Evolutionary conservation across 176 grass and related monocot genomes (phyloP), one percentile per base, ranked within the genome.

Genomic region (Saccharum spontaneum): DNA sequence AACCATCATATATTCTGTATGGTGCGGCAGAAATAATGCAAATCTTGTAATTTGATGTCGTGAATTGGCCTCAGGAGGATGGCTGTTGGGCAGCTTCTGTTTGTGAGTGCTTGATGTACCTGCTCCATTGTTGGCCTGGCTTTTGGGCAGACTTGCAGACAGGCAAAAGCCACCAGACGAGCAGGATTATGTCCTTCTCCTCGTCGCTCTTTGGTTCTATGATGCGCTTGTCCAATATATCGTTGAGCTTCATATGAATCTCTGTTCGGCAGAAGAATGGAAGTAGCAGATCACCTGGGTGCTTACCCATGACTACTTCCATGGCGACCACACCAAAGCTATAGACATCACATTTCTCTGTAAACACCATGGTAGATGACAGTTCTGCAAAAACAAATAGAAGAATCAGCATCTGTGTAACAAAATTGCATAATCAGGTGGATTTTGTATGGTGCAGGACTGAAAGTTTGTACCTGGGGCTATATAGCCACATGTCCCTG

Each of bases 231-330:
- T 85, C 71, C 5, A 85, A 14, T 6, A 26, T 54, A 9, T 89
- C 82, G 8, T 49, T 76, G 39, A 89, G 17, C 12, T 41, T 81
- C n/a, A 10, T 28, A 0, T 0, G 77, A 8, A 70, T 50, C 39
- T 85, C 49, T 62, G 77, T 85, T 69, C 12, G 62, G 49, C 87
- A 85, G 22, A 81, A 81, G 70, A 89, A 89, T 0, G 87, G 77
- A 33, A 89, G 70, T 13, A 81, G 77, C 0, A 85, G 37, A 48
- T 75, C 48, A 4, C 69, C 69, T 12, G 76, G 61, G 64, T 89
- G 82, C 31, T 76, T 76, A 33, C 82, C 82, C 62, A 89, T 85
- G 7, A 75, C 22, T 17, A 85, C 39, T 80, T 85, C 82, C 37
- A 89, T n/a, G 3, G 59, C 4, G 7, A 85, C 48, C 1, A 84